Conservation (phyloP, 345 rosid genomes). For the Pistacia atlantica region DNA sequence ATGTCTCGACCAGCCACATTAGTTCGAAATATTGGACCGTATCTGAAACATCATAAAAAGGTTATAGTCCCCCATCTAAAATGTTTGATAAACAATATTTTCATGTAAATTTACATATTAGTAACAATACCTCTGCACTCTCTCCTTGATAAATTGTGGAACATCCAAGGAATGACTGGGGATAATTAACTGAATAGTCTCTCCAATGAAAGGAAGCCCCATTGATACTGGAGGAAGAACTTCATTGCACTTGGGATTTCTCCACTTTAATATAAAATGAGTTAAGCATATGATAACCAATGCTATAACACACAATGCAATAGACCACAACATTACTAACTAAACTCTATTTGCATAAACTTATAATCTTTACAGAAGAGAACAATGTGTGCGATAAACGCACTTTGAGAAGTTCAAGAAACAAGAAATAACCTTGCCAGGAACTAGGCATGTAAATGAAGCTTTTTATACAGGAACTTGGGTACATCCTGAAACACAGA, state of each 20-base stretch:
- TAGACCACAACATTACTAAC: background rate
- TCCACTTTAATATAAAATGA: constrained; percentile 20
- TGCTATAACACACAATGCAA: constrained; percentile 7
- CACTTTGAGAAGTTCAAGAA: background rate
- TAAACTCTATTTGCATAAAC: background rate
- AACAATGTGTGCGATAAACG: too few species aligned
- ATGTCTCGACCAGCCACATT: constrained; percentile 30
- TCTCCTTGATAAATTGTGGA: constrained; percentile 24
- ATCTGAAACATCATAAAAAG: constrained; percentile 15
- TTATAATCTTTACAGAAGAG: too few species aligned
- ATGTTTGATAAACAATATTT: background rate
- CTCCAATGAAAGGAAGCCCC: constrained; percentile 33
- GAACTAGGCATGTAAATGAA: background rate
- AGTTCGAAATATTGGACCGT: constrained; percentile 33
- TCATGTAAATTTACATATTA: background rate
- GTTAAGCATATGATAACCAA: background rate
- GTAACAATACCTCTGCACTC: constrained; percentile 12
- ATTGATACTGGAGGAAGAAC: constrained; percentile 30
- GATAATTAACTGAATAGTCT: constrained; percentile 23
- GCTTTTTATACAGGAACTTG: background rate
- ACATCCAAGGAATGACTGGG: constrained; percentile 26
- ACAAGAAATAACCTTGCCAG: too few species aligned
- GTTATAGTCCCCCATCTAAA: too few species aligned
- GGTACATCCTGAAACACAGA: too few species aligned
- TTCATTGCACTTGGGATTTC: constrained; percentile 22